A percentile compares a stretch with the other conserved stretches of the same genome.
Conservation (phyloP, 176 grass and related monocot species). For the Phyllostachys edulis region DNA sequence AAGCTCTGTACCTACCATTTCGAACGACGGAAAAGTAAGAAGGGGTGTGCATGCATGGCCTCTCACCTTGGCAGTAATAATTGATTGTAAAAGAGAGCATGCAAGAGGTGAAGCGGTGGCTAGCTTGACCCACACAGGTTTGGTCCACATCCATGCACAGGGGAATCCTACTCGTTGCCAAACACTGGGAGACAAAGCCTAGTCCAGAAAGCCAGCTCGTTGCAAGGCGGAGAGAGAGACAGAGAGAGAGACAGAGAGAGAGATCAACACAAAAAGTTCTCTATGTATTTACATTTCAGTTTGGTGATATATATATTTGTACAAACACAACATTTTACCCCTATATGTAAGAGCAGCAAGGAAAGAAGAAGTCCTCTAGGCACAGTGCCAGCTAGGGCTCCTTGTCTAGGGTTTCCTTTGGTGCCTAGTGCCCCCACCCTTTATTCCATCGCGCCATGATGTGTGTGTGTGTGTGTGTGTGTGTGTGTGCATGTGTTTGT, state of each 20-base stretch:
- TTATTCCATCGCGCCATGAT: constrained; percentile 34
- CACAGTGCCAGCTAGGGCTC: neutral
- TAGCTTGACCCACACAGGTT: constrained; percentile 20
- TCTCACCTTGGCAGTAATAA: constrained; percentile 8
- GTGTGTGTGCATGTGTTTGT: neutral
- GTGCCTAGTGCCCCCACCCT: neutral
- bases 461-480: neutral
- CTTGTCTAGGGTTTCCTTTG: constrained; percentile 19
- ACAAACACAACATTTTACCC: too few relatives aligned
- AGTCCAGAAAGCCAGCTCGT: neutral
- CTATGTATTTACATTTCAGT: too few relatives aligned
- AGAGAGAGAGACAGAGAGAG: neutral
- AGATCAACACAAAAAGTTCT: neutral
- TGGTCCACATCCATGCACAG: constrained; percentile 26
- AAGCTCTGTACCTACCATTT: neutral
- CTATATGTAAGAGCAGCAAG: neutral
- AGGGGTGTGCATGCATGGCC: neutral
- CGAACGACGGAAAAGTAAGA: neutral
- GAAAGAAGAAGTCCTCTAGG: neutral
- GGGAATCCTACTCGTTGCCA: constrained; percentile 50
- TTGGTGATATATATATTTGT: too few relatives aligned
- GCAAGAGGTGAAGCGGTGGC: neutral
- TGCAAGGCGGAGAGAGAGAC: neutral
- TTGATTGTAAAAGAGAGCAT: neutral
- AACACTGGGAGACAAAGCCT: constrained; percentile 42